Conservation (phyloP, 306 rosid genomes). For the Echinosophora koreensis region DNA sequence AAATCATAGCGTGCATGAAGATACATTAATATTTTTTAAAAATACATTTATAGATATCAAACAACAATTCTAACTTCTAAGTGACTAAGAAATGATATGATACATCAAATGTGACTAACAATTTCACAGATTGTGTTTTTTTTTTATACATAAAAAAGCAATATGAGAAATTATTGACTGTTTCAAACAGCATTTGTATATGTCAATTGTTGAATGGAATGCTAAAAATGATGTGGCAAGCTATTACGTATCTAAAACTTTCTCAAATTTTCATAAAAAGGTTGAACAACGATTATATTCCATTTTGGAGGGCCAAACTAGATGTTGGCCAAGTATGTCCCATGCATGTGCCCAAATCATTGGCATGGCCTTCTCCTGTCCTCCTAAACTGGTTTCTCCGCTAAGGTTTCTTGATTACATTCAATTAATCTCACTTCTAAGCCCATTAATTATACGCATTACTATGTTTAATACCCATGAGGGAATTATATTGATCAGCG, state of each 20-base stretch:
- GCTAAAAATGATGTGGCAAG: background rate
- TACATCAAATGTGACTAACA: background rate
- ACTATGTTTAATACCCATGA: background rate
- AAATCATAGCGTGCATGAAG: no score
- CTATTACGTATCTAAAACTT: no score
- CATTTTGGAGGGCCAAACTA: conserved; percentile 35
- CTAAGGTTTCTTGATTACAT: conserved; percentile 29
- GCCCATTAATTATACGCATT: conserved; percentile 36
- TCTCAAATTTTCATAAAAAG: background rate
- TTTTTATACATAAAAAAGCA: no score
- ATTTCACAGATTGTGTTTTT: no score
- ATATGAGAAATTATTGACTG: no score
- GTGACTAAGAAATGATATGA: no score
- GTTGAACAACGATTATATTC: conserved; percentile 51
- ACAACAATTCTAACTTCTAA: no score
- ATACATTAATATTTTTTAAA: no score
- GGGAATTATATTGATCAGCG: background rate
- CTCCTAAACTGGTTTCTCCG: conserved; percentile 24
- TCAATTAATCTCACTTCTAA: conserved; percentile 17
- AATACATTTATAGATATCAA: no score
- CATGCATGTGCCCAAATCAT: conserved; percentile 93
- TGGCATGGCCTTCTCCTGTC: conserved; percentile 66
- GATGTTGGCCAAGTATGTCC: conserved; percentile 46
- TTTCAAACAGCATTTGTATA: background rate
- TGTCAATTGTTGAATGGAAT: background rate